Evolutionary conservation across 129 eudicot genomes (phyloP), one percentile per base, ranked within the genome.

Genomic region (Silybum marianum): DNA sequence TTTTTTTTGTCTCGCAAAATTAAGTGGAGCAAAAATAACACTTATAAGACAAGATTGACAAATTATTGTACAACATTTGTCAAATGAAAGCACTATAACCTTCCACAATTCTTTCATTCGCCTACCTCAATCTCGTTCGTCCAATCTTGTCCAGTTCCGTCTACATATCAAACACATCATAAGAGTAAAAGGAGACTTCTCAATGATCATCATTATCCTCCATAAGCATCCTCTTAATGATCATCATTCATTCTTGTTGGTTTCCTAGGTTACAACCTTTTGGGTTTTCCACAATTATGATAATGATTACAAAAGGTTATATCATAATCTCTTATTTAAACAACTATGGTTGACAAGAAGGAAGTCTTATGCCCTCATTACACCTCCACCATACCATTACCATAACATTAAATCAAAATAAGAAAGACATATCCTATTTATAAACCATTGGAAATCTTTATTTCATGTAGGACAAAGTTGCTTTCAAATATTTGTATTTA

Each of bases 231-330:
- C 10, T n/a, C 66, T n/a, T 58, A 58, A 58, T 58, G 66, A 58
- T n/a, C 66, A 54, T 54, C 65, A 58, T 58, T n/a, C n/a, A 18
- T 58, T 58, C 23, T 58, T 58, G 66, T 58, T 58, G 66, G 66
- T 58, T 58, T 58, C 24, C 66, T 58, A 58, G 66, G 66, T 58
- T 58, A 58, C 66, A 58, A 58, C 66, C 66, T 58, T 58, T 58
- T 58, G 66, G 9, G 23, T n/a, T 18, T n/a, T 58, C 66, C 66
- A 58, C 66, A 58, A 58, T 19, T 58, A 58, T 58, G 66, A 58
- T 58, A n/a, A 58, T 58, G 66, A 58, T 58, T 18, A n/a, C 66
- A 58, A 18, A 58, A 58, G 66, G 66, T 54, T 54, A 54, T 18
- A 58, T n/a, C 66, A 58, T 58, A 58, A 58, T 58, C 66, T 58